Percentiles rank a stretch among this genome's conserved stretches.
phyloP scores from a whole-genome alignment of 495 filamentous ascomycete species.

The Podospora conica region DNA sequence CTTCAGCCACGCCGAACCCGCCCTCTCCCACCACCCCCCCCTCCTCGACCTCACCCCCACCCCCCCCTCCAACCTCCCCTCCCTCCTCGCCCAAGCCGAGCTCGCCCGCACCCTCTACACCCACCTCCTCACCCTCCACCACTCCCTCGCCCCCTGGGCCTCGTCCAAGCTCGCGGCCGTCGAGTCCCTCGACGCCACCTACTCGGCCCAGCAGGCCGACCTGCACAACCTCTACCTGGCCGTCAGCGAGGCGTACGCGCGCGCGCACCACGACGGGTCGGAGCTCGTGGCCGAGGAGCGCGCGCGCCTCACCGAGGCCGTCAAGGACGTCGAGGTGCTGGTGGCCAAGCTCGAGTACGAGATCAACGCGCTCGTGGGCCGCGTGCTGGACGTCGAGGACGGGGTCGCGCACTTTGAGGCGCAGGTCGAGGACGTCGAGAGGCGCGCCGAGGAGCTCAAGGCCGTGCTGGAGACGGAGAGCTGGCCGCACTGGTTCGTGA shows the following conservation, averaged over 20 bases:
- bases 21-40: no score
- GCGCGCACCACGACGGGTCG: slow-evolving; percentile 56
- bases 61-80: no score
- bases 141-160: slow-evolving; percentile 58
- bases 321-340: slow-evolving; percentile 77
- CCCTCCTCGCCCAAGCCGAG: slow-evolving; percentile 36
- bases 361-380: slow-evolving; percentile 68
- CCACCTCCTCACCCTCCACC: slow-evolving; percentile 43
- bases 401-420: slow-evolving; percentile 73
- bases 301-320: slow-evolving; percentile 58
- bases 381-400: slow-evolving; percentile 83
- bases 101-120: slow-evolving; percentile 55
- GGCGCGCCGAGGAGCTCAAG: slow-evolving; percentile 63
- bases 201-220: slow-evolving; percentile 54
- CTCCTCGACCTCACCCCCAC: slow-evolving; percentile 39
- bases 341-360: slow-evolving; percentile 93
- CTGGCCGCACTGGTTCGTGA: slow-evolving; percentile 53
- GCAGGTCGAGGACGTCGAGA: slow-evolving; percentile 74
- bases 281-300: slow-evolving; percentile 64
- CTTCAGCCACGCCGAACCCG: slow-evolving; percentile 85
- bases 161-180: slow-evolving; percentile 55
- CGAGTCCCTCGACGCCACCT: slow-evolving; percentile 54
- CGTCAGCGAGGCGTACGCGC: slow-evolving; percentile 57
- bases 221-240: slow-evolving; percentile 64
- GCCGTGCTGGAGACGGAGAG: slow-evolving; percentile 56